Conservation (phyloP, 306 rosid species). For the Notholithocarpus densiflorus region DNA sequence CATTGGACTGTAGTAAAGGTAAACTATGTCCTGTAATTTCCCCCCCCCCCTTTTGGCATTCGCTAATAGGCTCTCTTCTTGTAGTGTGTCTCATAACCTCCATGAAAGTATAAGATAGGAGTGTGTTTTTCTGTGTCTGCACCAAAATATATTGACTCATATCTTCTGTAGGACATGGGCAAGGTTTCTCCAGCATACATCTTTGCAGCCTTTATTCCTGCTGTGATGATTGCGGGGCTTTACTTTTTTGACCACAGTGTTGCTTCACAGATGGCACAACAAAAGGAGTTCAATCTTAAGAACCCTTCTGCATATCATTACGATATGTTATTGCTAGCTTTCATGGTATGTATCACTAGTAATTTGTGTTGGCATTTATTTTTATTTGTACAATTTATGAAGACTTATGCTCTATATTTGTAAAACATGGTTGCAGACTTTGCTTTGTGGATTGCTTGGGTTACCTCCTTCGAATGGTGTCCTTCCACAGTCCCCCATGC, state of each 20-base stretch:
- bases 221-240: slow-evolving; percentile 79
- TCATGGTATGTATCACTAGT: slow-evolving; percentile 42
- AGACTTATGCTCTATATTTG: slow-evolving; percentile 8
- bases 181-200: slow-evolving; percentile 59
- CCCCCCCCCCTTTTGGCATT: not conserved
- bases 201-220: slow-evolving; percentile 74
- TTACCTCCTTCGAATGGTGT: slow-evolving; percentile 94
- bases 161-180: slow-evolving; percentile 69
- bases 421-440: slow-evolving; percentile 48
- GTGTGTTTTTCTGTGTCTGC: not conserved
- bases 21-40: slow-evolving; percentile 3
- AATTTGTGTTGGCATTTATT: slow-evolving; percentile 6
- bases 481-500: slow-evolving; percentile 95
- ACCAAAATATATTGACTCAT: not conserved
- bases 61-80: too few relatives aligned
- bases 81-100: not conserved
- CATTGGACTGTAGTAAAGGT: slow-evolving; percentile 85
- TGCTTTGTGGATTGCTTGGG: slow-evolving; percentile 84
- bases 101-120: not conserved
- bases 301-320: slow-evolving; percentile 87
- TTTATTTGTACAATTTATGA: not conserved
- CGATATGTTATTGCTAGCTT: slow-evolving; percentile 70
- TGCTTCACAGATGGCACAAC: slow-evolving; percentile 91
- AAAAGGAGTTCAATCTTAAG: slow-evolving; percentile 84
- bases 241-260: slow-evolving; percentile 90